Evolutionary conservation across 805 yeast species (phyloP).

Genomic region (Wickerhamiella musiphila): DNA sequence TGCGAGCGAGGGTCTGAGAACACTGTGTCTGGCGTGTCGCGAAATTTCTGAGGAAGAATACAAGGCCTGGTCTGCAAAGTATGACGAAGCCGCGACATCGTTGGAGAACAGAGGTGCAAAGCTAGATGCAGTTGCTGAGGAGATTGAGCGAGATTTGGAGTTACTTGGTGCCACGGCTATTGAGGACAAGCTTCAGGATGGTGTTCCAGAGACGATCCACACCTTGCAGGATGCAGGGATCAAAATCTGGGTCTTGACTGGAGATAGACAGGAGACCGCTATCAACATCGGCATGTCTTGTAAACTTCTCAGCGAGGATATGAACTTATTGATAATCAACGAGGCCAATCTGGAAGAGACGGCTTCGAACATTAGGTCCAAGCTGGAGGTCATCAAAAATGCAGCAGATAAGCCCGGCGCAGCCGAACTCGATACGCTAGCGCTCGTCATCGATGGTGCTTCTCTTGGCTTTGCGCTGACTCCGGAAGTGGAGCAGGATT

Average conservation of each 20-base stretch:
- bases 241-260: constrained; percentile 93
- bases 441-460: constrained; percentile 86
- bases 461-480: constrained; percentile 79
- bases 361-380: constrained; percentile 48
- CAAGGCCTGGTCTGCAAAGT: constrained; percentile 42
- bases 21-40: constrained; percentile 80
- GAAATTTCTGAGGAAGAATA: constrained; percentile 69
- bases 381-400: constrained; percentile 46
- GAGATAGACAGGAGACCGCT: constrained; percentile 98
- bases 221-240: constrained; percentile 93
- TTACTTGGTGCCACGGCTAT: constrained; percentile 95
- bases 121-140: constrained; percentile 76
- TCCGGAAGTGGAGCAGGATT: constrained; percentile 54
- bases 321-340: constrained; percentile 79
- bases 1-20: constrained; percentile 90
- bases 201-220: constrained; percentile 94
- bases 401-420: constrained; percentile 47
- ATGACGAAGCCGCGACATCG: constrained; percentile 69
- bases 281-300: constrained; percentile 98
- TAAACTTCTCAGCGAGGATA: constrained; percentile 81
- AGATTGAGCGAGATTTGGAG: constrained; percentile 63
- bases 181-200: constrained; percentile 94
- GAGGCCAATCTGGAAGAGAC: constrained; percentile 76
- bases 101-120: constrained; percentile 55
- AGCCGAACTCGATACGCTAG: constrained; percentile 62